Percentiles rank a stretch among this genome's conserved stretches.
Conservation (phyloP, 805 yeast genomes). For the Wickerhamiella nectarea region DNA sequence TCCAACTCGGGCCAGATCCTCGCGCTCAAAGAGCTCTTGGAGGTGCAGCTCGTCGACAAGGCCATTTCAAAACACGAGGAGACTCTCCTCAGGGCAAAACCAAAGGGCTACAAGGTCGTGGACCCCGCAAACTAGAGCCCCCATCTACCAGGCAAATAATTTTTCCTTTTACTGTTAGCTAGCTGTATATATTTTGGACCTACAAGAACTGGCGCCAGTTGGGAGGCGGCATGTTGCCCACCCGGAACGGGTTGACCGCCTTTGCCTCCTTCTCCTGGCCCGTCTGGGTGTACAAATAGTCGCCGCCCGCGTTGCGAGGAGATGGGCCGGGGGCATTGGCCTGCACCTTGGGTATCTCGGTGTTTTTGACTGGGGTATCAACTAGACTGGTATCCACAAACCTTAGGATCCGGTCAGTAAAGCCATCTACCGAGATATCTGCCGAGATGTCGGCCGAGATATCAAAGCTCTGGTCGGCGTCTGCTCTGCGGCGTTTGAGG, state of each 20-base stretch:
- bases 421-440: conserved; percentile 9
- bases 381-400: conserved; percentile 28
- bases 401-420: conserved; percentile 25
- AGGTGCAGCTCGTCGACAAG: conserved; percentile 56
- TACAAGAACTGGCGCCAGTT: conserved; percentile 5
- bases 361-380: conserved; percentile 23
- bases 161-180: neutral
- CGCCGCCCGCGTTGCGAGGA: conserved; percentile 16
- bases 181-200: neutral
- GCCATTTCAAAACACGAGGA: conserved; percentile 37
- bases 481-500: conserved; percentile 7
- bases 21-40: conserved; percentile 71
- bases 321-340: conserved; percentile 20
- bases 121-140: conserved; percentile 5
- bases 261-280: conserved; percentile 2
- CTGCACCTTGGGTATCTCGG: conserved; percentile 14
- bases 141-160: neutral
- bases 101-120: conserved; percentile 23
- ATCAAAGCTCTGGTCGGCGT: neutral
- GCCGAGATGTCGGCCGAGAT: conserved; percentile 2
- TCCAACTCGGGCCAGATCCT: conserved; percentile 76
- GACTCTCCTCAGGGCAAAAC: conserved; percentile 21
- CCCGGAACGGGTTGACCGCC: conserved; percentile 4
- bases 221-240: conserved; percentile 8
- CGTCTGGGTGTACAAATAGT: conserved; percentile 16